Evolutionary conservation across 2,329 filamentous ascomycete genomes (phyloP).

Genomic region (Xylogone sp.): DNA sequence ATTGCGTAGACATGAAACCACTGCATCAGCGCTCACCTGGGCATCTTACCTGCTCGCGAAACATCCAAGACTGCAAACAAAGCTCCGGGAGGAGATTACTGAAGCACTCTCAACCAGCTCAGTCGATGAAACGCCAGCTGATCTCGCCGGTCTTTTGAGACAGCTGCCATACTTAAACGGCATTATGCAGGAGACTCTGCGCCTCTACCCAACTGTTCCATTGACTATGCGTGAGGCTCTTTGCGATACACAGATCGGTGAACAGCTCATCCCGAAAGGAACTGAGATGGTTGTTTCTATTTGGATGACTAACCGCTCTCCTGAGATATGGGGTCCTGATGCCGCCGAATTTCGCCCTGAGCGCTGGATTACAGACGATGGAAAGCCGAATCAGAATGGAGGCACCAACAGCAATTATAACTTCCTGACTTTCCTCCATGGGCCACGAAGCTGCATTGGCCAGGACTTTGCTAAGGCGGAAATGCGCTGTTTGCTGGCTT

Average conservation of each 20-base stretch:
- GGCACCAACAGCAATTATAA: conserved; percentile 72
- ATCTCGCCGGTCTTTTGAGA: conserved; percentile 57
- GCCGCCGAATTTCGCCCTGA: conserved; percentile 73
- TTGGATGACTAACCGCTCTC: conserved; percentile 61
- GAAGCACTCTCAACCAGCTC: conserved; percentile 48
- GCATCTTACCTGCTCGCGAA: conserved; percentile 62
- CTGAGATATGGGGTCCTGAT: conserved; percentile 69
- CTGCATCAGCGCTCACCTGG: conserved; percentile 68
- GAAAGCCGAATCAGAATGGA: conserved; percentile 42
- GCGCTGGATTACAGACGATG: conserved; percentile 54
- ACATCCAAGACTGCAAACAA: conserved; percentile 57
- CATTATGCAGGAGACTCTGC: conserved; percentile 69
- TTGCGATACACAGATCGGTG: conserved; percentile 59
- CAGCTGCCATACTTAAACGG: conserved; percentile 65
- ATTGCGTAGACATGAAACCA: conserved; percentile 67
- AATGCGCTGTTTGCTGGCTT: conserved; percentile 74
- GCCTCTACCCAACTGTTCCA: conserved; percentile 66
- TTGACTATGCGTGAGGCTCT: conserved; percentile 61
- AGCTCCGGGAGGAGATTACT: conserved; percentile 65
- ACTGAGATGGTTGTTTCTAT: conserved; percentile 62
- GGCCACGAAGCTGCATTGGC: conserved; percentile 79
- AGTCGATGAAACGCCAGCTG: conserved; percentile 41
- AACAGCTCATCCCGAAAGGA: conserved; percentile 60
- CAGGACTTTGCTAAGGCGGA: conserved; percentile 74
- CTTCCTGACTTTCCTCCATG: conserved; percentile 77